These are phyloP conservation scores for Pythium rhizo-oryzae DNA, from an alignment of 352 stramenopile genomes.

Conservation along the genomic window DNA sequence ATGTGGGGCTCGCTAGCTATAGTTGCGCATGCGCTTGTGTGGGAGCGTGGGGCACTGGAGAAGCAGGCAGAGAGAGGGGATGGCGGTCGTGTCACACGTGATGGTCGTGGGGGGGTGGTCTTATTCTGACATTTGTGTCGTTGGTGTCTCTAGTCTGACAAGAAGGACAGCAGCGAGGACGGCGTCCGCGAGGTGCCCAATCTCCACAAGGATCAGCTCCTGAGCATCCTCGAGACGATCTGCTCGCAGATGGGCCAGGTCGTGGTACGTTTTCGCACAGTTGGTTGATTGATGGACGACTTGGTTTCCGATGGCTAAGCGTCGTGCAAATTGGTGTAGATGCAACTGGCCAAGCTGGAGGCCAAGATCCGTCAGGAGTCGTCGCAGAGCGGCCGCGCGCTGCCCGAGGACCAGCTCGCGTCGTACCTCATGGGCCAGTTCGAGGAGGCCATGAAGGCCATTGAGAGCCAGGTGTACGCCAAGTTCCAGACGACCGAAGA, in stretches of 20 bases:
- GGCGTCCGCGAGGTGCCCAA: constrained; percentile 77
- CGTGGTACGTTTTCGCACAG: constrained; percentile 51
- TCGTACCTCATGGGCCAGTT: constrained; percentile 91
- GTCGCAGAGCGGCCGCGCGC: constrained; percentile 76
- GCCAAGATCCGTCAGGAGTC: constrained; percentile 90
- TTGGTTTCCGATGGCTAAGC: not conserved
- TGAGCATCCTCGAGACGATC: constrained; percentile 88
- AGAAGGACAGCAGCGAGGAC: constrained; percentile 64
- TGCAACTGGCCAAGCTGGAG: constrained; percentile 87
- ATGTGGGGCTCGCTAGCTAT: too few relatives aligned
- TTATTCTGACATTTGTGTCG: not conserved
- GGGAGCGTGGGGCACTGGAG: too few relatives aligned
- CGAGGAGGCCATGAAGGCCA: constrained; percentile 90
- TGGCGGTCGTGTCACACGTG: not conserved
- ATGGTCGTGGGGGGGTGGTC: not conserved
- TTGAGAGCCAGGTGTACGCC: constrained; percentile 87
- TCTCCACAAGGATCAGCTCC: constrained; percentile 86
- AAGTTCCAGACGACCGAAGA: constrained; percentile 91
- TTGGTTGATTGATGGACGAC: not conserved
- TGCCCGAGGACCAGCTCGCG: constrained; percentile 84
- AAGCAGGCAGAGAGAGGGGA: too few relatives aligned
- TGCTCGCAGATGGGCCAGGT: constrained; percentile 90
- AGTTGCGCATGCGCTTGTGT: too few relatives aligned
- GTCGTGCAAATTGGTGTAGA: constrained; percentile 35
- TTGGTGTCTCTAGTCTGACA: constrained; percentile 36